Conservation (phyloP, 164 flowering plant species). For the Litsea cubeba region DNA sequence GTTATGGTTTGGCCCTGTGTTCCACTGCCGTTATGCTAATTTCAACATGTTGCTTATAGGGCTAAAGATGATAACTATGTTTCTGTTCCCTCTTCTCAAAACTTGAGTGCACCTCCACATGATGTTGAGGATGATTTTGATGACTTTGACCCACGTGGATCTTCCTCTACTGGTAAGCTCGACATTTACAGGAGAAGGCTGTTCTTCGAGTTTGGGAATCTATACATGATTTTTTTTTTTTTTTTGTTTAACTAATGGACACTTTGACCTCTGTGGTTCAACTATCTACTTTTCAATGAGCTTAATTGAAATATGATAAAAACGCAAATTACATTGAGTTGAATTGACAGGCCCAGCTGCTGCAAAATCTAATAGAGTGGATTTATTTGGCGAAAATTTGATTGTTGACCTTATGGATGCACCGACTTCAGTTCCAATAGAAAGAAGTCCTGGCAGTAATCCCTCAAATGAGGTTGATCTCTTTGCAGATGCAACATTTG, state of each 20-base stretch:
- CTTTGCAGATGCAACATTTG: conserved; percentile 91
- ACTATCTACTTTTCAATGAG: neutral
- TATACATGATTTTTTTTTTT: no score
- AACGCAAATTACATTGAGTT: neutral
- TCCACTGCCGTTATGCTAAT: neutral
- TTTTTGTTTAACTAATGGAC: neutral
- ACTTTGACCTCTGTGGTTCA: neutral
- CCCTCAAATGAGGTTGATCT: conserved; percentile 64
- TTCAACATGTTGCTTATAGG: conserved; percentile 20
- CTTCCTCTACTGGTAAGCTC: conserved; percentile 62
- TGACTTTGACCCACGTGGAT: conserved; percentile 96
- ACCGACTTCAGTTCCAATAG: conserved; percentile 44
- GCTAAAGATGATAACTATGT: conserved; percentile 32
- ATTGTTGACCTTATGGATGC: conserved; percentile 73
- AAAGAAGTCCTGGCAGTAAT: conserved; percentile 24
- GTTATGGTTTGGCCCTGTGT: no score
- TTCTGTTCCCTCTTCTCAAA: conserved; percentile 35
- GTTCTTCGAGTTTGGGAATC: neutral
- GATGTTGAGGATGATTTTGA: conserved; percentile 78
- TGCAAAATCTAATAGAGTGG: conserved; percentile 47
- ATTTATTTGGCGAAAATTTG: conserved; percentile 46
- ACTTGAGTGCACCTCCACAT: conserved; percentile 35
- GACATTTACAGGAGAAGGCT: neutral
- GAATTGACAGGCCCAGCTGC: conserved; percentile 48
- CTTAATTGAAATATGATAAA: neutral